Evolutionary conservation across 352 stramenopile genomes (phyloP), one percentile per base, ranked within the genome.

Genomic region (Aphanomyces cochlioides): DNA sequence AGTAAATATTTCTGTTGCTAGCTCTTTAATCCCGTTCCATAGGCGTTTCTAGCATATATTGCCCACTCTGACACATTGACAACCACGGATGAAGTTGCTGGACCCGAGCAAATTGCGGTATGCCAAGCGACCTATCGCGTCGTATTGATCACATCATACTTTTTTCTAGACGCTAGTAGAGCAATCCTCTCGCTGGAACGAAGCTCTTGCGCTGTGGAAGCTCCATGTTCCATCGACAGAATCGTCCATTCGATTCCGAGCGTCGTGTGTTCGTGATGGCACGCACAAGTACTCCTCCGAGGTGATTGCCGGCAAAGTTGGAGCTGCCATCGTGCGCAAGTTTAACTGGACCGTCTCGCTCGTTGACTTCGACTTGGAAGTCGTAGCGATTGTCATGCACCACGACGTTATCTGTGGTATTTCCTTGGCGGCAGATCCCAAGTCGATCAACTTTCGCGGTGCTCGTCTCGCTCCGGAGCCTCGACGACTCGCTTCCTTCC

Each of bases 341-440:
- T 84, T 88, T 15, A 72, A 78, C 5, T 93, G 84, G 84, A 67
- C 70, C 7, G 85, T 93, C 21, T 77, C 87, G 36, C 73, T 93
- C 47, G 81, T 75, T 0, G 73, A 79, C 19, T 93, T 90, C 67
- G 76, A 90, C 54, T 59, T 92, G 6, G 85, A 93, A 56, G 78
- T 92, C 66, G 85, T 93, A 6, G 82, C 81, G 47, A 68, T 93
- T n/a, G 71, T 92, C 21, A 89, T 90, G 58, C 79, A 90, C 72
- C 81, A 85, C 53, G 83, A 83, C 69, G 78, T 90, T 68, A 72
- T 93, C 36, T 57, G 8, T 7, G 60, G 60, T 67, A 57, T 57
- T 50, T 84, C 80, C n/a, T 73, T 93, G 60, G 78, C 78, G 0
- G 80, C 91, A 54, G 76, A 83, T 4, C 74, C 72, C 15, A 81